phyloP scores from a whole-genome alignment of 805 yeast genomes.

The Barnettozyma sp. region DNA sequence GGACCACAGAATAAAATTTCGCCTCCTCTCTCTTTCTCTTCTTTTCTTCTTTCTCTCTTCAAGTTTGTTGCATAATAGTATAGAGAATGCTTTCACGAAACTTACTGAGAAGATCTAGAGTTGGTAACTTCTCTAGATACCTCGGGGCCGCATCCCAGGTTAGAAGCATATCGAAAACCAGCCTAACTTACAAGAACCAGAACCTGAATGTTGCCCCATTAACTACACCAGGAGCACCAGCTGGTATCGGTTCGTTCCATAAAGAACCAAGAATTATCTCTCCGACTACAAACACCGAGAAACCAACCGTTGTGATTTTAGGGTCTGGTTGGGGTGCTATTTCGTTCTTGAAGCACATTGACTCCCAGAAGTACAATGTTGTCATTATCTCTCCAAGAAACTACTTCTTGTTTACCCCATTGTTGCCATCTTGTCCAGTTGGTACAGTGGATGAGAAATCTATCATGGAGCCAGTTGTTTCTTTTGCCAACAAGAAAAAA shows the following conservation, averaged over 20 bases:
- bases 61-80: no score
- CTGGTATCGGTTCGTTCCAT: conserved; percentile 33
- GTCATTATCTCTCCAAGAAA: conserved; percentile 90
- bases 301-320: conserved; percentile 51
- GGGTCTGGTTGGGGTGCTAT: conserved; percentile 97
- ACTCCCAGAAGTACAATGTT: conserved; percentile 82
- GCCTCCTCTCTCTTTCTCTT: no score
- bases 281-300: conserved; percentile 17
- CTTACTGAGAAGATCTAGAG: conserved; percentile 5
- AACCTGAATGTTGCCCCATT: neutral
- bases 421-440: conserved; percentile 90
- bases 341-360: conserved; percentile 75
- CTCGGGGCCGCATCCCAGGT: conserved; percentile 5
- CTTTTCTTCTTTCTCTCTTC: no score
- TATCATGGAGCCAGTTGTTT: conserved; percentile 87
- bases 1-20: no score
- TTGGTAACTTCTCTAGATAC: conserved; percentile 4
- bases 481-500: conserved; percentile 69
- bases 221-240: conserved; percentile 9
- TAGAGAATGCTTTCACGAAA: conserved; percentile 5
- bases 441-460: conserved; percentile 89
- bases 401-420: conserved; percentile 93
- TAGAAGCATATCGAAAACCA: conserved; percentile 7
- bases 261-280: conserved; percentile 34
- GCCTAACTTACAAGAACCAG: conserved; percentile 2